Evolutionary conservation across 495 filamentous ascomycete genomes (phyloP).

Genomic region (Lasiosphaeria hispida): DNA sequence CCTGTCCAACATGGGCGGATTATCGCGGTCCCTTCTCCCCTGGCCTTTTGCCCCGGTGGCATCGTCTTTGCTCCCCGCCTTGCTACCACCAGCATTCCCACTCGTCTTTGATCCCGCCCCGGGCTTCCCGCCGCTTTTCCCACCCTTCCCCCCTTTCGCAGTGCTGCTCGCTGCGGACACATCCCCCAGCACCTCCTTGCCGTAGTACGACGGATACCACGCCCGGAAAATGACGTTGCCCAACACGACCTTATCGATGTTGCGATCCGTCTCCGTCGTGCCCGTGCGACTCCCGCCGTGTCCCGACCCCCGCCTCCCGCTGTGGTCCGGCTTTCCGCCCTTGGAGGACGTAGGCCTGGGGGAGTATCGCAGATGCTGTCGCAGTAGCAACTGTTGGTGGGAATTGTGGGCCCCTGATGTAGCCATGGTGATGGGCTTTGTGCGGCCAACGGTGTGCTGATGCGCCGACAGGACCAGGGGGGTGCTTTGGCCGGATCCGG

Average conservation of each 20-base stretch:
- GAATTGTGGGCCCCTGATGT: conserved; percentile 16
- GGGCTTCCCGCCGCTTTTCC: conserved; percentile 12
- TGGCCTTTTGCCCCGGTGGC: conserved; percentile 37
- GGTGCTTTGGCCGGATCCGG: not conserved
- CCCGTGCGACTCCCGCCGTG: not conserved
- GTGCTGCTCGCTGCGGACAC: conserved; percentile 13
- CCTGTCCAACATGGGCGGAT: conserved; percentile 48
- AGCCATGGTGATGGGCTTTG: conserved; percentile 23
- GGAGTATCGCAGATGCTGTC: conserved; percentile 12
- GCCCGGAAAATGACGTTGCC: conserved; percentile 71
- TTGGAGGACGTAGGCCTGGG: not conserved
- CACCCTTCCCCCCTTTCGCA: conserved; percentile 22
- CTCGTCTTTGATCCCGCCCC: conserved; percentile 1
- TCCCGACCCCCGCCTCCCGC: not conserved
- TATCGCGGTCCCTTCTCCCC: conserved; percentile 29
- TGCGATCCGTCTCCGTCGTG: conserved; percentile 47
- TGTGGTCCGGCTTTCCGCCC: conserved; percentile 18
- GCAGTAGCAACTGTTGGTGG: no score
- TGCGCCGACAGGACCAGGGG: conserved; percentile 10
- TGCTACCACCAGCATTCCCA: conserved; percentile 12
- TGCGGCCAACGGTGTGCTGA: conserved; percentile 27
- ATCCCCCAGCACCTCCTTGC: conserved; percentile 65
- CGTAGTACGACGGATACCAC: conserved; percentile 77
- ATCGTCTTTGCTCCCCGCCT: conserved; percentile 22
- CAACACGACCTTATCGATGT: conserved; percentile 72